These are phyloP conservation scores for Kwoniella europaea DNA, from an alignment of 768 basidiomycete species.

Conservation along the genomic window DNA sequence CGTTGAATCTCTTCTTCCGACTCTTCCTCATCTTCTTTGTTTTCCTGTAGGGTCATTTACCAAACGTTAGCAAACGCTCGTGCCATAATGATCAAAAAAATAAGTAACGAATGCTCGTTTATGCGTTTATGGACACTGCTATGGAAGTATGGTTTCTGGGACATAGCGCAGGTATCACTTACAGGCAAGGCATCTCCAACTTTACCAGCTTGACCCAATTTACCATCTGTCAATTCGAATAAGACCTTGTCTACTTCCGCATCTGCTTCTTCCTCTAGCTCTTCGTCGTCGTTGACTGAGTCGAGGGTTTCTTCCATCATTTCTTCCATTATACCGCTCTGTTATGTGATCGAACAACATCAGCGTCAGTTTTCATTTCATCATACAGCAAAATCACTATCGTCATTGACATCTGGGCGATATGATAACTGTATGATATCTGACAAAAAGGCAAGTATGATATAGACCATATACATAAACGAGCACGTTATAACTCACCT, in stretches of 20 bases:
- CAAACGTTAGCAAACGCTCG: constrained; percentile 4
- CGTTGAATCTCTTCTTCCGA: constrained; percentile 86
- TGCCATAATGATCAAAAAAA: too few relatives aligned
- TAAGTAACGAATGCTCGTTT: too few relatives aligned
- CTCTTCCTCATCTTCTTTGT: constrained; percentile 71
- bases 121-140: neutral
- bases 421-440: too few relatives aligned
- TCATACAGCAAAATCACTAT: neutral
- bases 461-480: too few relatives aligned
- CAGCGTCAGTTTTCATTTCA: too few relatives aligned
- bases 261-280: constrained; percentile 93
- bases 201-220: constrained; percentile 81
- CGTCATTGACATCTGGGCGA: too few relatives aligned
- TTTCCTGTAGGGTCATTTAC: constrained; percentile 59
- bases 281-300: constrained; percentile 84
- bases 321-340: constrained; percentile 98
- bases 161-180: constrained; percentile 53
- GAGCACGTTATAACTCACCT: constrained; percentile 63
- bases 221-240: constrained; percentile 93
- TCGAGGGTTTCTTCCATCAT: constrained; percentile 95
- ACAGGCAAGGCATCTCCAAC: constrained; percentile 78
- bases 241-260: constrained; percentile 96
- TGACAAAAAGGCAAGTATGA: too few relatives aligned
- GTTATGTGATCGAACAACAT: neutral
- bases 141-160: neutral